These are phyloP conservation scores for Psilocybe mexicana DNA, from an alignment of 1,284 basidiomycete genomes.

Conservation along the genomic window DNA sequence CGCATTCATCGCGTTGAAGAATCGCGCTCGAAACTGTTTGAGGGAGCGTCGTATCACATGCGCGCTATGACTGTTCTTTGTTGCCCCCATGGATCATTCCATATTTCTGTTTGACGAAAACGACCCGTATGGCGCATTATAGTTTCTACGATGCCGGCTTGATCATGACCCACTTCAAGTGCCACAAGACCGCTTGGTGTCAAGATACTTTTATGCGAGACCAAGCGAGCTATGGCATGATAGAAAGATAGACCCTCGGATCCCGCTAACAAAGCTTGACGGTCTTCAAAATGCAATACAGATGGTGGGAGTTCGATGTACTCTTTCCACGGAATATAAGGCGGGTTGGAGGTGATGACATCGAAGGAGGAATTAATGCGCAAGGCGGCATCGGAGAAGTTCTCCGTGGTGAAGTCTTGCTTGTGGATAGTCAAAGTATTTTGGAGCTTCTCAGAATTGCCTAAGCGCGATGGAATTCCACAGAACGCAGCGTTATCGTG, in stretches of 20 bases:
- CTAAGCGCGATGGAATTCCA: slow-evolving; percentile 34
- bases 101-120: slow-evolving; percentile 57
- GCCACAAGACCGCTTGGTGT: slow-evolving; percentile 57
- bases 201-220: slow-evolving; percentile 50
- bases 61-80: slow-evolving; percentile 63
- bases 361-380: slow-evolving; percentile 57
- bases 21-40: background rate
- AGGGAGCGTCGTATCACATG: slow-evolving; percentile 24
- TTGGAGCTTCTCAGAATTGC: slow-evolving; percentile 21
- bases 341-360: slow-evolving; percentile 90
- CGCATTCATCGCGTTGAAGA: background rate
- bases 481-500: slow-evolving; percentile 63
- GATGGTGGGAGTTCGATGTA: slow-evolving; percentile 64
- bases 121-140: slow-evolving; percentile 52
- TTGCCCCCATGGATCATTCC: slow-evolving; percentile 78
- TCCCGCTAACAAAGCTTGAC: slow-evolving; percentile 78
- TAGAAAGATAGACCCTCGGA: slow-evolving; percentile 79
- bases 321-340: slow-evolving; percentile 77
- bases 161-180: slow-evolving; percentile 79
- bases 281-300: slow-evolving; percentile 81
- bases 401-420: slow-evolving; percentile 48
- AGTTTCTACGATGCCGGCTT: slow-evolving; percentile 61
- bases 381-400: slow-evolving; percentile 36
- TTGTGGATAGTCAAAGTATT: slow-evolving; percentile 52
- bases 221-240: slow-evolving; percentile 62